Base-by-base conservation (phyloP, 2,329 filamentous ascomycete species). In the Zasmidium cellare region DNA sequence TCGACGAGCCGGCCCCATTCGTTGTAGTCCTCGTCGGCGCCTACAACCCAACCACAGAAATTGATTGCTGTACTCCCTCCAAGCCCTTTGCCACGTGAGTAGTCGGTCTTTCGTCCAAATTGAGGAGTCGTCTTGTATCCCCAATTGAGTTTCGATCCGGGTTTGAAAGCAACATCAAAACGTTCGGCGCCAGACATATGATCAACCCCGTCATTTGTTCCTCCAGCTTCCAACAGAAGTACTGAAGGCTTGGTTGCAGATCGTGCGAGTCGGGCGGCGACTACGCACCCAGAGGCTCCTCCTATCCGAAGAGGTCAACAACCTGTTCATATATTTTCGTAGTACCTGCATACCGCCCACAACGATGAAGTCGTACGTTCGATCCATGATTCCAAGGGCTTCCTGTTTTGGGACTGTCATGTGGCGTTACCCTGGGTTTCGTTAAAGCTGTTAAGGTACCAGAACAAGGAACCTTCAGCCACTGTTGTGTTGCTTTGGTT, bases 201-300 rank as follows among this genome's bases (percentile, higher is more conserved):
- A 9, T 74, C 69, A 3, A 69, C 73, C 57, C 82, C 78, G 1
- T 79, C 76, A 49, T 85, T 82, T 7, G 67, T 64, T 1, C 76
- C 72, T 11, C 86, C 86, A 1, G 85, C 85, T 71, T 88, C 86
- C 2, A 88, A 71, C 1, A 89, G 76, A 1, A 88, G 78, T 1
- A 88, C 79, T 0, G 69, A 76, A 0, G 85, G 85, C 9, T 72
- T 75, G 35, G 76, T 75, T 0, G 75, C 38, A 0, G 80, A 74
- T 18, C 75, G 71, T 1, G 83, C 79, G 3, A 88, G 79, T 0
- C 76, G 73, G 1, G 80, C 72, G 0, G 86, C 85, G 14, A 87
- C 67, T 1, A 81, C 74, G 50, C 80, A 80, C 7, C 86, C 86
- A 7, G 86, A 79, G 1, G 86, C 82, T n/a, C 86, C 85, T 59